These are phyloP conservation scores for Phytophthora europaea DNA, from an alignment of 352 stramenopile species.

Conservation along the genomic window DNA sequence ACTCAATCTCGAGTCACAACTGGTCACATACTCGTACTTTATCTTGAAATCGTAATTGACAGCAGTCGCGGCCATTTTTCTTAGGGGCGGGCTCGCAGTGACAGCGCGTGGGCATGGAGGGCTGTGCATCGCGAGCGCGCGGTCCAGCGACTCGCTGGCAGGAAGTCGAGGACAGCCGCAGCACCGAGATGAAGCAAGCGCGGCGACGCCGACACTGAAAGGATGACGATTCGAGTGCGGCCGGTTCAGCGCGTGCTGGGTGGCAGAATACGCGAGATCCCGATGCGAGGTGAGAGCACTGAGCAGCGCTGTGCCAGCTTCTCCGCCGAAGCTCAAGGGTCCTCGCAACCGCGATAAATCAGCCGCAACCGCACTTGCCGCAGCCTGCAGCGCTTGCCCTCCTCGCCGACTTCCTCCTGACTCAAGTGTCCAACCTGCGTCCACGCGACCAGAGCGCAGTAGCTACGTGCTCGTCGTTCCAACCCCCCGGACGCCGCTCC, in stretches of 20 bases:
- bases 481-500: neutral
- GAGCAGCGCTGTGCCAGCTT: neutral
- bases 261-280: neutral
- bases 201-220: conserved; percentile 5
- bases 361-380: neutral
- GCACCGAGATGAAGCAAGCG: neutral
- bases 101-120: no score
- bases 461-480: neutral
- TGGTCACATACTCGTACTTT: no score
- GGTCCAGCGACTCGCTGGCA: neutral
- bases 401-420: neutral
- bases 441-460: neutral
- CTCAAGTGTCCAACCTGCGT: neutral
- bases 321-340: neutral
- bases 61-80: no score
- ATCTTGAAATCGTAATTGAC: no score
- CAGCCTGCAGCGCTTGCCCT: neutral
- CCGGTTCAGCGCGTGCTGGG: neutral
- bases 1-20: no score
- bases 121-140: no score
- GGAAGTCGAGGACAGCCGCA: conserved; percentile 22
- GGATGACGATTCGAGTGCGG: neutral
- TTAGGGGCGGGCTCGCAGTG: neutral
- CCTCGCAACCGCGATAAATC: conserved; percentile 24
- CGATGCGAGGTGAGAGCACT: neutral